Base-by-base conservation (phyloP, 257 asterid genomes). In the Lantana camara region DNA sequence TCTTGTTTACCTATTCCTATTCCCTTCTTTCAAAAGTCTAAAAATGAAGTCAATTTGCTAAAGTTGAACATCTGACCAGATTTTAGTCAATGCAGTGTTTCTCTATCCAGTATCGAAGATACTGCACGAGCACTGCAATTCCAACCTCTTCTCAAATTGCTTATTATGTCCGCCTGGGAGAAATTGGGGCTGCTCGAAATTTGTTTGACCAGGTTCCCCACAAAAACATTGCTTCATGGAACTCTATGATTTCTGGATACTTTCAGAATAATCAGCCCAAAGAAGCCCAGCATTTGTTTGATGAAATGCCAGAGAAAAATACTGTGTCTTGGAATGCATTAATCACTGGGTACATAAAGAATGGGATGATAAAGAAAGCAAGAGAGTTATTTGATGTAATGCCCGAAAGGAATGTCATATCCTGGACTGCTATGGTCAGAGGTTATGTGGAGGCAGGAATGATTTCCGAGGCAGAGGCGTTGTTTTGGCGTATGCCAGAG, bases 321-420 rank as follows among this genome's bases (percentile, higher is more conserved):
- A 70, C 73, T 7, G 85, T 90, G 61, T 90, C 97, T 19, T 90
- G 92, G 95, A 87, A 90, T 57, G 97, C 88, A 50, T 70, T 90
- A 72, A 24, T 90, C 48, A 77, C 97, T 2, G 96, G 97, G 35
- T 87, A 79, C 64, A 57, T 83, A 20, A 85, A 64, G 75, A 90
- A 85, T 70, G 65, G 86, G 57, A 84, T 81, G 95, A 21, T 90
- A 48, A 70, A 27, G 16, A 89, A 84, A 72, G 95, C 96, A 12
- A 73, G 84, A 49, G 48, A 79, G 47, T 78, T 77, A 46, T 89
- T 89, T 49, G 87, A 86, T 34, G 14, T 37, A 73, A 89, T 89
- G 93, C 84, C 95, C 1, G 83, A 79, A 44, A 76, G 78, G 71
- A 84, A 89, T 69, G 85, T 82, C 21, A 74, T 82, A 40, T 79